Base-by-base conservation (phyloP, 176 grass and related monocot genomes). In the Coix lacrymajobi region DNA sequence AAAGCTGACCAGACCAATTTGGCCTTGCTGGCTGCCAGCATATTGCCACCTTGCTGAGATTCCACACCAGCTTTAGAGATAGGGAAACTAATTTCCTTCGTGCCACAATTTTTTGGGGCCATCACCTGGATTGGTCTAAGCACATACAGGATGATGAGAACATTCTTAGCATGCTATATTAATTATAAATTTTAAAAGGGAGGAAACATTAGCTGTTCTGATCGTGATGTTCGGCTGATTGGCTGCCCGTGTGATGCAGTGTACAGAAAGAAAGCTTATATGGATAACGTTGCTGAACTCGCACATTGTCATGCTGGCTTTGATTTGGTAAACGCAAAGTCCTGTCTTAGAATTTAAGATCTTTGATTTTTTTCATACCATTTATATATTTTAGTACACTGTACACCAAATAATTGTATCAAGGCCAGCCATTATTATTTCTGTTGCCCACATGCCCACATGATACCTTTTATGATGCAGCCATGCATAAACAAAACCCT, bases 151-250 rank as follows among this genome's bases (percentile, higher is more conserved):
- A 69, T 62, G 43, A 83, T 56, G 69, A 80, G 76, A 84, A 74
- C 28, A 67, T 73, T 72, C 81, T 43, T 61, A 58, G 44, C 17
- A 16, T 38, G 54, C 37, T 79, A 63, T 15, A 67, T 54, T 49
- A n/a, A 48, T 66, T 44, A 69, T 22, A 71, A 72, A 62, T 17
- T n/a, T 11, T 57, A 57, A 57, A 12, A 71, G 52, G 67, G 34
- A n/a, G 6, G 14, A 29, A 60, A 24, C 30, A 26, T 49, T 79
- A 48, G 74, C 41, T 69, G 62, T 76, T 36, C 31, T 69, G 76
- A 69, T 51, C 33, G 26, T 61, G 83, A 85, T 78, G 83, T 69
- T 77, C 44, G 61, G 63, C 38, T 85, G 74, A 68, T 85, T 85
- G 77, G 83, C 65, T 71, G 51, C 73, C 64, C 22, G 36, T 68